These are phyloP conservation scores for Acidiella bohemica DNA, from an alignment of 495 filamentous ascomycete species.

Conservation along the genomic window DNA sequence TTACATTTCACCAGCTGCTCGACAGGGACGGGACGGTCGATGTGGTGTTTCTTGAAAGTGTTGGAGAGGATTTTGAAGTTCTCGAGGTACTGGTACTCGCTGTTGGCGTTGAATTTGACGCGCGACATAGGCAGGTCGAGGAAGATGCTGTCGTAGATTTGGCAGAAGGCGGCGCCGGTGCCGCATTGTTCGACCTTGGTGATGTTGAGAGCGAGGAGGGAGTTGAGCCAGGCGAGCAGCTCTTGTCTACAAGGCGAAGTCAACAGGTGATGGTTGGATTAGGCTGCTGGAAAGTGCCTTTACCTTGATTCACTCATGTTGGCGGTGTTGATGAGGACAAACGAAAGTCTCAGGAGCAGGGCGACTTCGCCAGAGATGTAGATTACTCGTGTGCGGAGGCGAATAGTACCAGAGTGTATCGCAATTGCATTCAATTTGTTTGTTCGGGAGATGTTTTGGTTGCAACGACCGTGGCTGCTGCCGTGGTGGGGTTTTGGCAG, in stretches of 20 bases:
- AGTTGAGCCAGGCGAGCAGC: conserved; percentile 92
- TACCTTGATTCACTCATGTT: conserved; percentile 13
- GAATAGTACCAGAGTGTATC: no score
- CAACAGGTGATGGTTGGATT: neutral
- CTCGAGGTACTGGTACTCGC: conserved; percentile 91
- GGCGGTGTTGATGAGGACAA: no score
- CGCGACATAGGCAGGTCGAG: conserved; percentile 89
- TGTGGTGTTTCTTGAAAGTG: conserved; percentile 60
- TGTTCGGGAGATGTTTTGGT: no score
- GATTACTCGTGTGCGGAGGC: no score
- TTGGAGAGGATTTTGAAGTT: conserved; percentile 79
- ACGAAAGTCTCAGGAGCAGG: no score
- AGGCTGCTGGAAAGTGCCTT: neutral
- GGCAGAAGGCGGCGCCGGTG: conserved; percentile 90
- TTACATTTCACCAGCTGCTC: conserved; percentile 88
- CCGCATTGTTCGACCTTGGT: conserved; percentile 99
- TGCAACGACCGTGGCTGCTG: no score
- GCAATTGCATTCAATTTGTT: no score
- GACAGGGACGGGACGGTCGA: conserved; percentile 80
- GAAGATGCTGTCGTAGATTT: conserved; percentile 95
- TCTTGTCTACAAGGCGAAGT: conserved; percentile 56
- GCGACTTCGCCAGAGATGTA: no score
- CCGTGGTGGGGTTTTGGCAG: no score
- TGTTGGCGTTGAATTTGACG: conserved; percentile 96
- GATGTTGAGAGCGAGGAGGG: conserved; percentile 89